A percentile compares a stretch with the other conserved stretches of the same genome.
Conservation (phyloP, 192 early-diverging fungal species). For the Lobosporangium transversale region DNA sequence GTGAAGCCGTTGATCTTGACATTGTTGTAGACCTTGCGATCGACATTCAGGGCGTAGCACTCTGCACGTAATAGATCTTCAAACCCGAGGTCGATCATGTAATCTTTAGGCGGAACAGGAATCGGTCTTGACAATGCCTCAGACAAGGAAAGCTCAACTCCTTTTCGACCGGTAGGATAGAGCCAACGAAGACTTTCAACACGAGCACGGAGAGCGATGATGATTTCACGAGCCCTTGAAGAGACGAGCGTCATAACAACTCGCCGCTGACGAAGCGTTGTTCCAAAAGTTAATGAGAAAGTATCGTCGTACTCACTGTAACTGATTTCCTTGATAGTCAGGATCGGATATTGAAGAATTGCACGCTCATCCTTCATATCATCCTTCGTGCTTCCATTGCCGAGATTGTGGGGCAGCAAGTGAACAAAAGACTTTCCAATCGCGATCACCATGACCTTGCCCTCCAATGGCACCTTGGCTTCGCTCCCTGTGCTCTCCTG, state of each 20-base stretch:
- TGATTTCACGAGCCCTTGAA: constrained; percentile 43
- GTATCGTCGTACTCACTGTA: constrained; percentile 35
- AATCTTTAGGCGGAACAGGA: constrained; percentile 43
- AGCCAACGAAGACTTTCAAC: constrained; percentile 50
- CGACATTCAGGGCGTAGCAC: constrained; percentile 43
- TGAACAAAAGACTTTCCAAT: constrained; percentile 42
- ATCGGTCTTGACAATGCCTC: constrained; percentile 29
- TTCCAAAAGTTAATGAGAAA: constrained; percentile 41
- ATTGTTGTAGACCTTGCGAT: constrained; percentile 31
- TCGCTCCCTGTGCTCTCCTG: constrained; percentile 9
- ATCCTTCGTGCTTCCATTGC: constrained; percentile 47
- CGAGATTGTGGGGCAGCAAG: constrained; percentile 44
- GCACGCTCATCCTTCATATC: constrained; percentile 46
- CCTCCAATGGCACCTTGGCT: constrained; percentile 33
- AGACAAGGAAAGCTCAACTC: constrained; percentile 36
- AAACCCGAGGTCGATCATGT: constrained; percentile 37
- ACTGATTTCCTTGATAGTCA: constrained; percentile 29
- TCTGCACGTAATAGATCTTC: constrained; percentile 49
- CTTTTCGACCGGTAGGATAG: constrained; percentile 40
- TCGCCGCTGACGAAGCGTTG: constrained; percentile 37
- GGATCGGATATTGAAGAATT: constrained; percentile 47
- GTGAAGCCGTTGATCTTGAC: constrained; percentile 25
- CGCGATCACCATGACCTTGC: constrained; percentile 38
- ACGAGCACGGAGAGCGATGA: constrained; percentile 44
- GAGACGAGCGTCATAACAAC: constrained; percentile 46